Base-by-base conservation (phyloP, 352 stramenopile genomes). In the Aphanomyces astaci region DNA sequence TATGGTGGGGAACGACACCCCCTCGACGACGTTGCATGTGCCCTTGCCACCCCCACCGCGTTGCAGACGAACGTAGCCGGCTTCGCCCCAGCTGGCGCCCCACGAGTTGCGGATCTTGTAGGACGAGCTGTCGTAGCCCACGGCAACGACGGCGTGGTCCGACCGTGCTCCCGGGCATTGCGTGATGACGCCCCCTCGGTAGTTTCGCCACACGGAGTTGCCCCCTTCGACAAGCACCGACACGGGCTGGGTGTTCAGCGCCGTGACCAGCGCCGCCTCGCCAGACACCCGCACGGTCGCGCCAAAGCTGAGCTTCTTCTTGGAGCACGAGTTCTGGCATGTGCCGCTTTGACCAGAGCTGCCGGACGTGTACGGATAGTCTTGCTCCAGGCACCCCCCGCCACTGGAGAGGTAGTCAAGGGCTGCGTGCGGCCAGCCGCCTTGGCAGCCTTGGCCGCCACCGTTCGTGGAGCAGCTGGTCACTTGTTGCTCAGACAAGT, bases 71-170 rank as follows among this genome's bases (percentile, higher is more conserved):
- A 99, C 96, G 84, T 97, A 98, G 32, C 95, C 95, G 15, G 89
- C 74, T 63, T 96, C 84, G 63, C 95, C 95, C 94, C 94, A 98
- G 17, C 69, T 78, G 4, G 75, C 74, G 32, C 96, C 96, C 96
- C 96, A 99, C 39, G 95, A 97, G 78, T 99, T 99, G 76, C 97
- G 98, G 5, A 99, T 87, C 71, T 96, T 97, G 88, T 90, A 98
- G 72, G 81, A 98, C n/a, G n/a, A n/a, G n/a, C n/a, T n/a, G n/a
- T n/a, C n/a, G n/a, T n/a, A n/a, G n/a, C n/a, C n/a, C n/a, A n/a
- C n/a, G n/a, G n/a, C n/a, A n/a, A n/a, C n/a, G n/a, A n/a, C n/a
- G n/a, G n/a, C n/a, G n/a, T n/a, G n/a, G n/a, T n/a, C n/a, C n/a
- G n/a, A n/a, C n/a, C n/a, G n/a, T n/a, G n/a, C n/a, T n/a, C n/a